phyloP scores from a whole-genome alignment of 805 yeast species.

The Yarrowia yakushimensis region DNA sequence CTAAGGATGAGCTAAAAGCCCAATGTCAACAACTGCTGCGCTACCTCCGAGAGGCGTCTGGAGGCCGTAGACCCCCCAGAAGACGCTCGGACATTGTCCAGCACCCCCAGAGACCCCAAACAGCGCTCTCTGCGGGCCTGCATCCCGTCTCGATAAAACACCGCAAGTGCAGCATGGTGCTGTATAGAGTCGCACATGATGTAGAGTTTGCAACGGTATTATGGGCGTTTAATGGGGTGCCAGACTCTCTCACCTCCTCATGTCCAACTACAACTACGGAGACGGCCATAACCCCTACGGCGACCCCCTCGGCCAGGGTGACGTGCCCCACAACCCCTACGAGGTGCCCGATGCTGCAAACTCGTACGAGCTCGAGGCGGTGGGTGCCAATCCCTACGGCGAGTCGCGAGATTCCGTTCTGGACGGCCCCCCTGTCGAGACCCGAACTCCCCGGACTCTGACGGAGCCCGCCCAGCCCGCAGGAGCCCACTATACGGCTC shows the following conservation, averaged over 20 bases:
- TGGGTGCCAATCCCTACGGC: conserved; percentile 10
- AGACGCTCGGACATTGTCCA: background rate
- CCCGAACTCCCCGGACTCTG: background rate
- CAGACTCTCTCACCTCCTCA: background rate
- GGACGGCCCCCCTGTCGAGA: conserved; percentile 14
- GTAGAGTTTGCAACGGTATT: background rate
- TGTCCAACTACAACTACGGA: conserved; percentile 23
- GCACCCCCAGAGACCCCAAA: no score
- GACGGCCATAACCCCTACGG: conserved; percentile 20
- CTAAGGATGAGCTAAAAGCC: conserved; percentile 1
- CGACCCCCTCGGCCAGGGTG: background rate
- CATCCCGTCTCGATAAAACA: background rate
- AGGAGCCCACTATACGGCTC: background rate
- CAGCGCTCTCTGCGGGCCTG: background rate
- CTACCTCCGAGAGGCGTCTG: background rate
- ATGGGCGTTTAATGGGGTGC: background rate
- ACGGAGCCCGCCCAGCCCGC: conserved; percentile 3
- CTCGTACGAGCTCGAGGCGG: conserved; percentile 19
- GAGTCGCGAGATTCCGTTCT: conserved; percentile 17
- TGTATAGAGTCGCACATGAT: background rate
- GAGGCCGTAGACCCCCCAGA: no score
- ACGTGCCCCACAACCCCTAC: conserved; percentile 15
- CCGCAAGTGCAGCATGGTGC: background rate
- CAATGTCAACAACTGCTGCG: background rate
- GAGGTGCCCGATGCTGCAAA: conserved; percentile 9